Percentiles rank a stretch among this genome's conserved stretches.
Conservation (phyloP, 495 filamentous ascomycete species). For the Podospora appendiculata region DNA sequence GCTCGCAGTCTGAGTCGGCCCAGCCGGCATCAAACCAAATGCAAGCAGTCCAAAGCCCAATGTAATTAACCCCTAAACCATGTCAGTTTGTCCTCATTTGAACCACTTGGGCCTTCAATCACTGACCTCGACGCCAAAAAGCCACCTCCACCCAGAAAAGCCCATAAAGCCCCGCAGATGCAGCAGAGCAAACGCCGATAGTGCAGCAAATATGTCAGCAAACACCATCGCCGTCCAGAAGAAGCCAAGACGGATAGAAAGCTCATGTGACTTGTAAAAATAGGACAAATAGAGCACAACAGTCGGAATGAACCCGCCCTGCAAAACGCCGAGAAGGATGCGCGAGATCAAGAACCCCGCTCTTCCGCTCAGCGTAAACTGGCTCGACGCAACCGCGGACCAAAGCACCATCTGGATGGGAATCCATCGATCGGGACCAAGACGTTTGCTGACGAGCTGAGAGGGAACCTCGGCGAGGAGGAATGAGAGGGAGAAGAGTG, state of each 20-base stretch:
- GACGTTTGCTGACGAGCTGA: conserved; percentile 61
- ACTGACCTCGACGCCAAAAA: conserved; percentile 41
- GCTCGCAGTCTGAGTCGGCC: conserved; percentile 44
- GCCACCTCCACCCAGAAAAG: conserved; percentile 52
- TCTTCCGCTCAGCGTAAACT: conserved; percentile 53
- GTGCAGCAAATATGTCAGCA: conserved; percentile 40
- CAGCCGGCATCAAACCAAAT: conserved; percentile 46
- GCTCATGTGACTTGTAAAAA: conserved; percentile 45
- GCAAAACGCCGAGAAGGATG: conserved; percentile 57
- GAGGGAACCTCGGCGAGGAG: conserved; percentile 65
- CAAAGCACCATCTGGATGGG: conserved; percentile 70
- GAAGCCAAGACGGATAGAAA: conserved; percentile 36
- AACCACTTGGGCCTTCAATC: neutral
- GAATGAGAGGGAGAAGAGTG: conserved; percentile 61
- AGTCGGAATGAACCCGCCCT: conserved; percentile 57
- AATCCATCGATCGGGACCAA: conserved; percentile 76
- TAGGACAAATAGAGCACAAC: conserved; percentile 39
- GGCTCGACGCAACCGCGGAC: conserved; percentile 60
- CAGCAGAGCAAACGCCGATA: conserved; percentile 43
- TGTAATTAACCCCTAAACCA: conserved; percentile 31
- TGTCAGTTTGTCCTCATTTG: neutral
- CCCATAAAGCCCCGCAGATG: conserved; percentile 41
- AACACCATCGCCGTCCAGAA: conserved; percentile 47
- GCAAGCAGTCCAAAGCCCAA: conserved; percentile 41
- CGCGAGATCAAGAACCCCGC: conserved; percentile 52